Evolutionary conservation across 2,329 filamentous ascomycete species (phyloP), one percentile per base, ranked within the genome.

Genomic region (Colletotrichum magnum): DNA sequence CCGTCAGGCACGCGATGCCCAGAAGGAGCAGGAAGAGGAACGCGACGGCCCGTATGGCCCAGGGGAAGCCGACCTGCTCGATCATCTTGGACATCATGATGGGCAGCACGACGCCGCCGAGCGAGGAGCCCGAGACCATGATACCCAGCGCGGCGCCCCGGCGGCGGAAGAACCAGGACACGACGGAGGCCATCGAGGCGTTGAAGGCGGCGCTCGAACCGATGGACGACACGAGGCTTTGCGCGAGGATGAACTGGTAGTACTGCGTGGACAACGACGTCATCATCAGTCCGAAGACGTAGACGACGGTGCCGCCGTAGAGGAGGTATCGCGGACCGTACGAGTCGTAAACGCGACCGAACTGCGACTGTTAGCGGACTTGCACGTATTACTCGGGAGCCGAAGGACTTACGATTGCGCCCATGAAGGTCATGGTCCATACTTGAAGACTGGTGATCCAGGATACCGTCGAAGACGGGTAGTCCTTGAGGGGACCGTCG

Each of bases 231-330:
- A 83, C 79, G 52, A 85, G 73, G 65, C 78, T 76, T 67, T 85
- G 83, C 0, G 82, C 72, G 13, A 85, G 80, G 69, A 85, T 79
- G 74, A 84, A 77, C 52, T 85, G 82, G 72, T 84, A 85, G 76
- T 84, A 85, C 56, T 80, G 57, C 2, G 72, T 77, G 5, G 80
- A 79, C 10, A 92, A 79, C 16, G 85, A 88, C 0, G 86, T 83
- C 88, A 92, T 90, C 88, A 92, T 91, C 18, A 92, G 78, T 26
- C 88, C 87, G 53, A 92, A 87, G 70, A 92, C 83, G 76, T 90
- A 88, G 66, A 87, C 76, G 68, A 90, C 73, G 5, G 84, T 85
- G 36, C 89, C 89, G 59, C 79, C 73, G 18, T 86, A 70, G 15
- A 92, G 79, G 4, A 93, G 80, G 68, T 82, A 87, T 47, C 84